These are phyloP conservation scores for Saccharomyces kudriavzevii DNA, from an alignment of 805 yeast genomes.

Conservation along the genomic window DNA sequence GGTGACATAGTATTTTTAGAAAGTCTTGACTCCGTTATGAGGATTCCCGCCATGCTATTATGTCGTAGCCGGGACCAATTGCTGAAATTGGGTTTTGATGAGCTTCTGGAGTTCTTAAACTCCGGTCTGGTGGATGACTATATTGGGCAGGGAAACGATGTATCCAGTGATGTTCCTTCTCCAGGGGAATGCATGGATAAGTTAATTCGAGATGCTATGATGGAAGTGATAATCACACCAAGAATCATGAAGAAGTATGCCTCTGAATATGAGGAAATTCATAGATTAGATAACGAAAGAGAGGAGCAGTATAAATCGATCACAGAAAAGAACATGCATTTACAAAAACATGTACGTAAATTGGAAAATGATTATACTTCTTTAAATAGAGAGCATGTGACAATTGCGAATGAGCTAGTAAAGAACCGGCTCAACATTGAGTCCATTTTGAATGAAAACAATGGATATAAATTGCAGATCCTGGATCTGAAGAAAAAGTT, in stretches of 20 bases:
- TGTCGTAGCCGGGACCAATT: constrained; percentile 52
- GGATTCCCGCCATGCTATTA: constrained; percentile 74
- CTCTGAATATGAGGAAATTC: constrained; percentile 65
- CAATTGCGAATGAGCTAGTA: constrained; percentile 79
- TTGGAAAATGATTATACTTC: constrained; percentile 65
- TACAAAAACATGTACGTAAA: constrained; percentile 64
- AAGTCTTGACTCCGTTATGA: constrained; percentile 75
- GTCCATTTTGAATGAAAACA: constrained; percentile 63
- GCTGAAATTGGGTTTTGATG: constrained; percentile 61
- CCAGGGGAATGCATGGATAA: constrained; percentile 43
- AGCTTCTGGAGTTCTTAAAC: constrained; percentile 64
- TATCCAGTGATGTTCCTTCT: background rate
- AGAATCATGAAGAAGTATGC: constrained; percentile 57
- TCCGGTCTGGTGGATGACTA: constrained; percentile 48
- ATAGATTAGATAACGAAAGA: constrained; percentile 55
- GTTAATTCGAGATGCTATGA: constrained; percentile 67
- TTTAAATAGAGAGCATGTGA: constrained; percentile 75
- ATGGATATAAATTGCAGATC: constrained; percentile 44
- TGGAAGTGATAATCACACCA: constrained; percentile 57
- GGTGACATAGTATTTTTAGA: constrained; percentile 81
- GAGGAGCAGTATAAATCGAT: constrained; percentile 55
- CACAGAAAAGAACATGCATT: constrained; percentile 55
- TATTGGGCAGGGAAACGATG: background rate
- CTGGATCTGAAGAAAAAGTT: constrained; percentile 37
- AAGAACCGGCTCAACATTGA: constrained; percentile 68